These are phyloP conservation scores for Colletotrichum navitas DNA, from an alignment of 2,329 filamentous ascomycete genomes.

Conservation along the genomic window DNA sequence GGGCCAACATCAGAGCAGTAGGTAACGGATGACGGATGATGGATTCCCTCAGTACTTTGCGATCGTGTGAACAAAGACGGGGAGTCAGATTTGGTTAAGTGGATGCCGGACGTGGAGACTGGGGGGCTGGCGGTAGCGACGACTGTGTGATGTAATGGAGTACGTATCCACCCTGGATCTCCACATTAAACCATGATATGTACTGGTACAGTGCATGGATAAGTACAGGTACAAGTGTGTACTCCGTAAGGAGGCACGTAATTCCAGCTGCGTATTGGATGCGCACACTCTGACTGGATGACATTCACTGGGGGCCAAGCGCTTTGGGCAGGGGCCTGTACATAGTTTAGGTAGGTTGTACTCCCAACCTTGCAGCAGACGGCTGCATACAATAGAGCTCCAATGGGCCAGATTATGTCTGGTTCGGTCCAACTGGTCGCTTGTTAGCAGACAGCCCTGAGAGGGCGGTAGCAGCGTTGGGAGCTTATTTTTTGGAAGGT, in stretches of 20 bases:
- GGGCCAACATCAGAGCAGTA: not conserved
- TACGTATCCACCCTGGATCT: not conserved
- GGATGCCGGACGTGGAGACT: not conserved
- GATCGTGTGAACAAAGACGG: conserved; percentile 5
- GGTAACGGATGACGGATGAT: conserved; percentile 1
- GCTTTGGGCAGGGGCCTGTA: too few species aligned
- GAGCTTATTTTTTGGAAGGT: not conserved
- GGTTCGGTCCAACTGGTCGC: not conserved
- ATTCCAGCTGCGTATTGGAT: not conserved
- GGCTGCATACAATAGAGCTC: not conserved
- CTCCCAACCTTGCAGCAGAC: too few species aligned
- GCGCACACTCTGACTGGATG: not conserved
- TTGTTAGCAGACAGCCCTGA: not conserved
- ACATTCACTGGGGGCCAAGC: not conserved
- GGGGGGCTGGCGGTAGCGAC: conserved; percentile 1
- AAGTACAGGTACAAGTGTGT: not conserved
- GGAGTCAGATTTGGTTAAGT: conserved; percentile 16
- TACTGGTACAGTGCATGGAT: not conserved
- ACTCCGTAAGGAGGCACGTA: not conserved
- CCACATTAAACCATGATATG: conserved; percentile 14
- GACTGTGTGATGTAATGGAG: conserved; percentile 31
- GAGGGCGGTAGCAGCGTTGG: not conserved
- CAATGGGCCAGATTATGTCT: not conserved
- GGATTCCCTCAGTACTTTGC: not conserved
- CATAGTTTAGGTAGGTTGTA: too few species aligned